These are phyloP conservation scores for Acanthamoeba healyi DNA, from an alignment of 208 protist genomes.

Conservation along the genomic window DNA sequence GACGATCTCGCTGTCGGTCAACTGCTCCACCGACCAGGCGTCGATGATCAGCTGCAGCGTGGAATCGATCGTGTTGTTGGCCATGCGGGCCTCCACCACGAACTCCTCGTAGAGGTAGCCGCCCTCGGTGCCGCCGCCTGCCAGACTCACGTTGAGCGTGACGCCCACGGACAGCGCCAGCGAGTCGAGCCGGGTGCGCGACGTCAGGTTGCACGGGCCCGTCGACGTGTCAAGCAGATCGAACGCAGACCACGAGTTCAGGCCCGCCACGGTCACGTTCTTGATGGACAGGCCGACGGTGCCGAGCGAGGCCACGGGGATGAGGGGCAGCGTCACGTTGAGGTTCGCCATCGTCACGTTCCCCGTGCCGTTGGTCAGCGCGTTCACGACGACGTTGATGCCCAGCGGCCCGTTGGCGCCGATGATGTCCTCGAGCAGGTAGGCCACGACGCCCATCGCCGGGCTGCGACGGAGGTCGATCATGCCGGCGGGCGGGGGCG, in stretches of 20 bases:
- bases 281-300: neutral
- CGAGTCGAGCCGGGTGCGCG: neutral
- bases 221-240: neutral
- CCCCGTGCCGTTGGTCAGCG: slow-evolving; percentile 73
- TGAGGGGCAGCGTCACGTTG: neutral
- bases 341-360: neutral
- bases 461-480: slow-evolving; percentile 18
- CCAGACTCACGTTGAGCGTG: slow-evolving; percentile 39
- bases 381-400: slow-evolving; percentile 76
- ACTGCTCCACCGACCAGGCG: neutral
- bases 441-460: slow-evolving; percentile 7
- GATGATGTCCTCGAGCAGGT: slow-evolving; percentile 71
- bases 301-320: neutral
- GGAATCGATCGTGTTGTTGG: neutral
- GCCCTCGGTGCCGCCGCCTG: neutral
- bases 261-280: slow-evolving; percentile 18
- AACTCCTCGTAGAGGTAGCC: slow-evolving; percentile 59
- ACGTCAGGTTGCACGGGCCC: slow-evolving; percentile 21
- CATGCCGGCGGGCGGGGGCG: neutral
- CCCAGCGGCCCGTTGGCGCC: slow-evolving; percentile 8
- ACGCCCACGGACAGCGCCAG: neutral
- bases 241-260: slow-evolving; percentile 65
- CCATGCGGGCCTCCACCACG: neutral
- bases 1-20: neutral
- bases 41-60: neutral